Percentiles rank a stretch among this genome's conserved stretches.
Conservation (phyloP, 2,329 filamentous ascomycete genomes). For the Hirsutella thompsonii region DNA sequence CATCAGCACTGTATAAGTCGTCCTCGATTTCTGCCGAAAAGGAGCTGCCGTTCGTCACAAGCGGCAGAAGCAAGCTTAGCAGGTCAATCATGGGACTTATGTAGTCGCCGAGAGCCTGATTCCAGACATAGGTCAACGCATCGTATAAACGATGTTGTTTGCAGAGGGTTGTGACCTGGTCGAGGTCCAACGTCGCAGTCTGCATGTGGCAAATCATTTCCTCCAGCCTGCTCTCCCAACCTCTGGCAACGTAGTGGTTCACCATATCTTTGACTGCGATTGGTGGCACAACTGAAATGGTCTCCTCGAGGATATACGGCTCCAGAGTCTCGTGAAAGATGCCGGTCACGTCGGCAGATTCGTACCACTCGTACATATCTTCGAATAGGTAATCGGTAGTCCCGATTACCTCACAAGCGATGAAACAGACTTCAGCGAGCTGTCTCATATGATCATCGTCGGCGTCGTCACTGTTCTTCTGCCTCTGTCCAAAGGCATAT, state of each 20-base stretch:
- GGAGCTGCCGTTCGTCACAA: conserved; percentile 43
- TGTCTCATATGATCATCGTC: conserved; percentile 56
- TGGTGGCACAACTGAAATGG: conserved; percentile 65
- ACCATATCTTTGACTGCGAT: conserved; percentile 78
- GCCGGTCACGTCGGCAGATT: conserved; percentile 58
- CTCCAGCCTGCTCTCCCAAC: conserved; percentile 67
- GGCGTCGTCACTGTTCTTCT: conserved; percentile 29
- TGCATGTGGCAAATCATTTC: conserved; percentile 92
- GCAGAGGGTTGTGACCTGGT: conserved; percentile 82
- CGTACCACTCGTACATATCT: conserved; percentile 80
- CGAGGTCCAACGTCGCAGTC: conserved; percentile 81
- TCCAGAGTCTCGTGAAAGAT: conserved; percentile 84
- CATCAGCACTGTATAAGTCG: conserved; percentile 54
- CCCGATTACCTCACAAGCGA: conserved; percentile 64
- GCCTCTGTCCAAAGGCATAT: conserved; percentile 65
- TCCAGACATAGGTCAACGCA: conserved; percentile 95
- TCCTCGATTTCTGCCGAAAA: conserved; percentile 42
- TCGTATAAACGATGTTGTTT: conserved; percentile 89
- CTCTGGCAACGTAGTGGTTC: conserved; percentile 62
- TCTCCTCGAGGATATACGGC: conserved; percentile 69
- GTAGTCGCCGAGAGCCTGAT: conserved; percentile 77
- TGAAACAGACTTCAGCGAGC: conserved; percentile 71
- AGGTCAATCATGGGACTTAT: conserved; percentile 83
- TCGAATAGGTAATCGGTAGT: conserved; percentile 82
- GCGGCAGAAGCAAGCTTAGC: conserved; percentile 50